phyloP scores from a whole-genome alignment of 1,284 basidiomycete species.

The Caloboletus inedulis region DNA sequence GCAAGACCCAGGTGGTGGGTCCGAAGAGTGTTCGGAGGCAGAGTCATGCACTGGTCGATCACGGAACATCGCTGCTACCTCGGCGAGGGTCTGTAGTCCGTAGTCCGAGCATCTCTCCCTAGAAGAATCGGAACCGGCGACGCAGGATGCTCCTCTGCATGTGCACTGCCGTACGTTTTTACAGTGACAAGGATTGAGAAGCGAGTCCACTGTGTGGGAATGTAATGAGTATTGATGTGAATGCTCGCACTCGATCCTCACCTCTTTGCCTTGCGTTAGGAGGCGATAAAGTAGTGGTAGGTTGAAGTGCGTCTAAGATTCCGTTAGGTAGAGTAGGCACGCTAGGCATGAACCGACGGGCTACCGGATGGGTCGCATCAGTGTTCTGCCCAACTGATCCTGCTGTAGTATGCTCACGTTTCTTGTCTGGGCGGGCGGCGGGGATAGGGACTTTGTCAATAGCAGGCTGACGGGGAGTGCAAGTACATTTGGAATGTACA shows the following conservation, averaged over 20 bases:
- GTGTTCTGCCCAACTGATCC: neutral
- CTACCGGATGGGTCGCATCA: constrained; percentile 31
- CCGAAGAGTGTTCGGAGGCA: constrained; percentile 3
- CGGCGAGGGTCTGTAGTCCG: constrained; percentile 48
- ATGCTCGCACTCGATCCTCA: constrained; percentile 24
- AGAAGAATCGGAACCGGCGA: constrained; percentile 15
- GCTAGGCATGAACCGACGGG: constrained; percentile 56
- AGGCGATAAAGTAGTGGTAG: constrained; percentile 5
- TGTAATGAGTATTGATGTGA: constrained; percentile 7
- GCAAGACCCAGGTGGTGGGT: constrained; percentile 9
- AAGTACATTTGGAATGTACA: constrained; percentile 73
- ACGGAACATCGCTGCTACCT: constrained; percentile 46
- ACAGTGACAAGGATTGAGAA: constrained; percentile 64
- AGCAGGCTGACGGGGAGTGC: constrained; percentile 40
- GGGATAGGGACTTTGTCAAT: constrained; percentile 38
- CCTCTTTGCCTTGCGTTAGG: constrained; percentile 54
- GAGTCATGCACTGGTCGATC: constrained; percentile 7
- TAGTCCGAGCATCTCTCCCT: constrained; percentile 11
- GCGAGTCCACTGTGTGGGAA: constrained; percentile 46
- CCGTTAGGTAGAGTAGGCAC: constrained; percentile 62
- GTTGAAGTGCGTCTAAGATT: constrained; percentile 45
- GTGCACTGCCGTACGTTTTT: constrained; percentile 53
- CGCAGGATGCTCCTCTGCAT: constrained; percentile 37
- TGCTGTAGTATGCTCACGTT: constrained; percentile 43
- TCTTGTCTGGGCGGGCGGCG: constrained; percentile 41